Conservation (phyloP, 805 yeast genomes). For the Vanderwaltozyma polyspora region DNA sequence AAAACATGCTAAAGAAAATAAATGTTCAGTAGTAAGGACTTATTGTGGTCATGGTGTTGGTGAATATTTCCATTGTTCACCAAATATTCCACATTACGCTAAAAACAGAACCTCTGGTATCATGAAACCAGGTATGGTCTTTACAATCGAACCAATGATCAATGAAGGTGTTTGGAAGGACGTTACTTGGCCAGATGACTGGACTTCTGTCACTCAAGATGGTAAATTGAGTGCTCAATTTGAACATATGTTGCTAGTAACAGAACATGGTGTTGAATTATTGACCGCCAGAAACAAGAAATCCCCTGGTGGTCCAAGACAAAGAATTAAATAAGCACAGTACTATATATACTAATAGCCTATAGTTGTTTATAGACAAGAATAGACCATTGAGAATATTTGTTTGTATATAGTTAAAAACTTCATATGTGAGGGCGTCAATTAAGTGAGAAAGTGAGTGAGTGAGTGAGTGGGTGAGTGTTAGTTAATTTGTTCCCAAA, state of each 20-base stretch:
- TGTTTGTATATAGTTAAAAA: too few species aligned
- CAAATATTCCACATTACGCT: constrained; percentile 89
- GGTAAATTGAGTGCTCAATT: constrained; percentile 89
- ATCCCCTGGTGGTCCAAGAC: constrained; percentile 83
- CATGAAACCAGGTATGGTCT: constrained; percentile 91
- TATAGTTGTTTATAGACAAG: too few species aligned
- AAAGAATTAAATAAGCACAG: constrained; percentile 33
- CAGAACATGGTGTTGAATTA: constrained; percentile 88
- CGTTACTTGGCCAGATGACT: constrained; percentile 89
- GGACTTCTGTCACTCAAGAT: constrained; percentile 90
- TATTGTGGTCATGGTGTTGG: constrained; percentile 94
- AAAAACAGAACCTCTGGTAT: constrained; percentile 87
- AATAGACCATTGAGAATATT: too few species aligned
- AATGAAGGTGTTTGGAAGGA: constrained; percentile 76
- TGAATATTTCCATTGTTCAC: constrained; percentile 77
- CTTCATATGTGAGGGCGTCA: background rate
- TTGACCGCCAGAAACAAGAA: constrained; percentile 68
- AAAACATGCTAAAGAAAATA: constrained; percentile 65
- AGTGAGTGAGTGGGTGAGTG: too few species aligned
- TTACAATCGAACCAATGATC: constrained; percentile 97
- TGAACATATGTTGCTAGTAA: constrained; percentile 84
- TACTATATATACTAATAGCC: too few species aligned
- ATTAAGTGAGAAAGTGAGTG: too few species aligned
- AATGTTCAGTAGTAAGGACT: constrained; percentile 78
- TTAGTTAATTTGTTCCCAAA: too few species aligned